Conservation (phyloP, 1,284 basidiomycete genomes). For the Fomitopsis betulina region DNA sequence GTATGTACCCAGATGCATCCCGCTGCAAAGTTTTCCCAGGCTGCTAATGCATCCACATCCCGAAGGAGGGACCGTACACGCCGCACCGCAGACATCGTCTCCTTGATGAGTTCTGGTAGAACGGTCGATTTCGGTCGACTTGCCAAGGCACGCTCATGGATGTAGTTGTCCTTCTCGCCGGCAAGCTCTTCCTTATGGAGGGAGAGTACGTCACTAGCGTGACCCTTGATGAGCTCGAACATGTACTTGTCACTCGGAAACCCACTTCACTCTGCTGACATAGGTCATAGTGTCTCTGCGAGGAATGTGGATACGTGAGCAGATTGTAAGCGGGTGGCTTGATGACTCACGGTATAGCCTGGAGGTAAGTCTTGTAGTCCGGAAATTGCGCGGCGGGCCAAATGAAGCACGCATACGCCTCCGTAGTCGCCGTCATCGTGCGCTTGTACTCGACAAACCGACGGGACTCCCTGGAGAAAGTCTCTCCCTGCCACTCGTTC, state of each 20-base stretch:
- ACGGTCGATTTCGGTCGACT: conserved; percentile 3
- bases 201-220: conserved; percentile 11
- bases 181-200: conserved; percentile 16
- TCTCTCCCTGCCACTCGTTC: conserved; percentile 6
- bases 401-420: conserved; percentile 14
- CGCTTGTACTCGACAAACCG: conserved; percentile 12
- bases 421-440: conserved; percentile 9
- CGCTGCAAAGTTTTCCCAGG: conserved; percentile 14
- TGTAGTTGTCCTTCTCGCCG: conserved; percentile 10
- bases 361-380: conserved; percentile 9
- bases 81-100: conserved; percentile 8
- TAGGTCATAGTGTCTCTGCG: conserved; percentile 12
- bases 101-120: conserved; percentile 9
- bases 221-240: not conserved
- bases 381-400: conserved; percentile 15
- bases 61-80: conserved; percentile 11
- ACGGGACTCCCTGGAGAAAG: not conserved
- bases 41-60: conserved; percentile 9
- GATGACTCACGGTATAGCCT: conserved; percentile 14
- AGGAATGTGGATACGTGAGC: not conserved
- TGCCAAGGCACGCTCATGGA: conserved; percentile 12
- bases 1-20: conserved; percentile 13
- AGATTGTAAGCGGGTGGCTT: not conserved
- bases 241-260: no score
- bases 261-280: conserved; percentile 11